Percentiles rank a stretch among this genome's conserved stretches.
phyloP scores from a whole-genome alignment of 2,329 filamentous ascomycete species.

The Ascochyta koolunga region DNA sequence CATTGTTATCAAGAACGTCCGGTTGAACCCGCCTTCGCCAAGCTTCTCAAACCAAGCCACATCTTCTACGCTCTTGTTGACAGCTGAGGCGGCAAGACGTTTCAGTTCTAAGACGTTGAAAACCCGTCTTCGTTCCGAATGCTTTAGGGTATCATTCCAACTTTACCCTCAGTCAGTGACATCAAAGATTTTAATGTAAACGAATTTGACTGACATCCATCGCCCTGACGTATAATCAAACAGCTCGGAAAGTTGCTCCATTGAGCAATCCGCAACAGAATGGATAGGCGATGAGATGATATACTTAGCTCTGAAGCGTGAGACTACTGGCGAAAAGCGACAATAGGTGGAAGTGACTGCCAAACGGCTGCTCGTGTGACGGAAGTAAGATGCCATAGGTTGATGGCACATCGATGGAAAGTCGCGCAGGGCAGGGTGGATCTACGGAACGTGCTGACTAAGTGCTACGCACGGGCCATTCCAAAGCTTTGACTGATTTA shows the following conservation, averaged over 20 bases:
- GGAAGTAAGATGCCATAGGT: too few species aligned
- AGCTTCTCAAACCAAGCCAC: constrained; percentile 32
- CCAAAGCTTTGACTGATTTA: too few species aligned
- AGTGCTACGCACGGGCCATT: too few species aligned
- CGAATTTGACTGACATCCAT: constrained; percentile 27
- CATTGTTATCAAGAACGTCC: constrained; percentile 33
- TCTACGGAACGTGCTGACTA: too few species aligned
- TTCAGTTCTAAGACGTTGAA: constrained; percentile 32
- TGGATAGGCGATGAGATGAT: constrained; percentile 8
- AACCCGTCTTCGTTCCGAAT: constrained; percentile 24
- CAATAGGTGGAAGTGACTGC: neutral
- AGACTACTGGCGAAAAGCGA: neutral
- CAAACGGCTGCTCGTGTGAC: too few species aligned
- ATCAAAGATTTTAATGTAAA: neutral
- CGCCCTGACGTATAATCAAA: constrained; percentile 33
- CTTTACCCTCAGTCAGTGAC: constrained; percentile 24
- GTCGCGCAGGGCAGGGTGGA: too few species aligned
- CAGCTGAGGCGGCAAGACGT: constrained; percentile 34
- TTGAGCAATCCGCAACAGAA: constrained; percentile 11
- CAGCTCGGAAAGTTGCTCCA: constrained; percentile 18
- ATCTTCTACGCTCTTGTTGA: constrained; percentile 28
- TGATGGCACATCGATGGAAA: too few species aligned
- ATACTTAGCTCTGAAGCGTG: constrained; percentile 4
- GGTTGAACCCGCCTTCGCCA: constrained; percentile 35
- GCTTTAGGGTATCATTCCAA: constrained; percentile 27